Conservation (phyloP, 176 grass and related monocot species). For the Musa itinerans region DNA sequence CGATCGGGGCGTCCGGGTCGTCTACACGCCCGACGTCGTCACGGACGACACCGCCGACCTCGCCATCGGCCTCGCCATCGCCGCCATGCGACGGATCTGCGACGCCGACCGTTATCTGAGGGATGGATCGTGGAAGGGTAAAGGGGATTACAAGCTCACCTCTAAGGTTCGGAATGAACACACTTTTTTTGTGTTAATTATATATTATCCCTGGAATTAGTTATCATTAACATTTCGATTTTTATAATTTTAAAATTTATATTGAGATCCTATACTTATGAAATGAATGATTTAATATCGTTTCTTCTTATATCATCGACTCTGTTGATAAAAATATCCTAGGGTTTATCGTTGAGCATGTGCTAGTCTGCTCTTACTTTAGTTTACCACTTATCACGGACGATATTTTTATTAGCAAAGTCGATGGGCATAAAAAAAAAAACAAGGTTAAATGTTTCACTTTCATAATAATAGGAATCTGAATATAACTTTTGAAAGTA, state of each 20-base stretch:
- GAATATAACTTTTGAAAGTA: no score
- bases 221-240: no score
- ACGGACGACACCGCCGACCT: constrained; percentile 36
- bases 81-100: constrained; percentile 31
- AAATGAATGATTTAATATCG: not conserved
- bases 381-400: no score
- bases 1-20: constrained; percentile 30
- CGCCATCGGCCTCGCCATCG: constrained; percentile 41
- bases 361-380: no score
- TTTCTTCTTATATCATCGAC: no score
- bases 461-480: no score
- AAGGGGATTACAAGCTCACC: constrained; percentile 32
- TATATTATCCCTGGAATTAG: no score
- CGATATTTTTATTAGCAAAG: no score
- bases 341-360: no score
- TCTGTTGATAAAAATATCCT: no score
- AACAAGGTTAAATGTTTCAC: no score
- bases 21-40: constrained; percentile 34
- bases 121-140: constrained; percentile 24
- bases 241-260: not conserved
- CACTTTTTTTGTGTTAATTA: not conserved
- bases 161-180: constrained; percentile 24
- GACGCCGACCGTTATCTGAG: constrained; percentile 31
- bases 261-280: not conserved
- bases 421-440: no score